Percentiles rank a stretch among this genome's conserved stretches.
Evolutionary conservation across 2,329 filamentous ascomycete genomes (phyloP).

Genomic region (Neopestalotiopsis sp.): DNA sequence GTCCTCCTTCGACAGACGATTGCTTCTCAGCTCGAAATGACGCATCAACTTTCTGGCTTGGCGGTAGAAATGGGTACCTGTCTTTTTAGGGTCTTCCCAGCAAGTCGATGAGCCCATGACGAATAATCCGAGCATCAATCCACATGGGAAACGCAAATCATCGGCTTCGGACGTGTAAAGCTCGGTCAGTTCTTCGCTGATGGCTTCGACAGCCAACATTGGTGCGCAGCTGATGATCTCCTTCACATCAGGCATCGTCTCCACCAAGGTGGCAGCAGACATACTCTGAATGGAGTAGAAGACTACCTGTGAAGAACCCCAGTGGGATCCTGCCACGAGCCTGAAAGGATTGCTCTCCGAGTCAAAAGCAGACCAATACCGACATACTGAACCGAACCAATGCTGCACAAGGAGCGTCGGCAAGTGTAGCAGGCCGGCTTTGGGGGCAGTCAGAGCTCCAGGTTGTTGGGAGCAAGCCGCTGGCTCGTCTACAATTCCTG

Average conservation of each 20-base stretch:
- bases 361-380: constrained; percentile 14
- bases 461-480: not conserved
- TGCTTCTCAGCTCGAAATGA: not conserved
- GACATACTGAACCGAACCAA: constrained; percentile 13
- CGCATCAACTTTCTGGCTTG: constrained; percentile 13
- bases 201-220: constrained; percentile 4
- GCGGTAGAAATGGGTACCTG: constrained; percentile 1
- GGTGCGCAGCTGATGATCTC: not conserved
- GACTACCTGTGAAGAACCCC: constrained; percentile 10
- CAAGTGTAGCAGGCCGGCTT: not conserved
- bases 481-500: not conserved
- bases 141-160: not conserved
- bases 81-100: constrained; percentile 7
- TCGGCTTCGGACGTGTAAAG: not conserved
- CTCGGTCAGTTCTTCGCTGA: constrained; percentile 10
- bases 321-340: not conserved
- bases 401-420: constrained; percentile 12
- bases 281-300: constrained; percentile 15
- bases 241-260: constrained; percentile 5
- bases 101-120: constrained; percentile 12
- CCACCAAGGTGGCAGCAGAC: constrained; percentile 8
- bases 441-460: not conserved
- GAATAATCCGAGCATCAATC: constrained; percentile 3
- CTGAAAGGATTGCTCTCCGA: constrained; percentile 12
- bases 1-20: not conserved